Conservation (phyloP, 2,329 filamentous ascomycete species). For the Davidsoniella australis region DNA sequence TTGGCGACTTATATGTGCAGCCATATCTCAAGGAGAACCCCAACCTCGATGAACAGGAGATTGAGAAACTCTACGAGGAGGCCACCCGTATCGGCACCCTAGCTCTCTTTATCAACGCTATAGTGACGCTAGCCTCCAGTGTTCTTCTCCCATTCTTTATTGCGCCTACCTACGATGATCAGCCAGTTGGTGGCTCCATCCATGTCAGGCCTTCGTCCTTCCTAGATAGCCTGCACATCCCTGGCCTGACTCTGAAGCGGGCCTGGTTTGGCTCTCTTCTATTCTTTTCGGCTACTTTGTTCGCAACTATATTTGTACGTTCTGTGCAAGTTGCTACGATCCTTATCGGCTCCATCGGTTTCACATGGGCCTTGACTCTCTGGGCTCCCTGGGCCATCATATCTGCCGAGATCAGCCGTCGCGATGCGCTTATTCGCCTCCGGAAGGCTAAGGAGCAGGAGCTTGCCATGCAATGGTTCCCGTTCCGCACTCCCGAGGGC, state of each 20-base stretch:
- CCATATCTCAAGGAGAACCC: slow-evolving; percentile 64
- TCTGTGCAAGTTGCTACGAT: slow-evolving; percentile 55
- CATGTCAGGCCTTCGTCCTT: slow-evolving; percentile 20
- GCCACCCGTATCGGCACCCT: slow-evolving; percentile 80
- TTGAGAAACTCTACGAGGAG: slow-evolving; percentile 65
- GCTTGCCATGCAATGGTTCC: slow-evolving; percentile 10
- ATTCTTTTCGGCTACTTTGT: slow-evolving; percentile 70
- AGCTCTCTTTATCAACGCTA: slow-evolving; percentile 72
- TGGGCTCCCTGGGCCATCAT: slow-evolving; percentile 96
- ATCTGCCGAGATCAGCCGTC: slow-evolving; percentile 73
- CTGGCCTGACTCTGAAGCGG: slow-evolving; percentile 69
- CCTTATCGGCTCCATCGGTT: slow-evolving; percentile 65
- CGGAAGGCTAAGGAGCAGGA: slow-evolving; percentile 18
- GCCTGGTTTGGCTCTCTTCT: slow-evolving; percentile 75
- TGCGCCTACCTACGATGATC: slow-evolving; percentile 53
- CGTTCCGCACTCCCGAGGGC: slow-evolving; percentile 9
- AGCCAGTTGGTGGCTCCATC: slow-evolving; percentile 2
- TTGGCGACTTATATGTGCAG: slow-evolving; percentile 83
- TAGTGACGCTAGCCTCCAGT: slow-evolving; percentile 68
- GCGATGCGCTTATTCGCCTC: slow-evolving; percentile 43
- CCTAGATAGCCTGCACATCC: slow-evolving; percentile 53
- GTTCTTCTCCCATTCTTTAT: slow-evolving; percentile 75
- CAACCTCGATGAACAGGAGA: slow-evolving; percentile 55
- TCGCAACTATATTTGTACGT: slow-evolving; percentile 62
- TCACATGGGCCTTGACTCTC: slow-evolving; percentile 82